phyloP scores from a whole-genome alignment of 192 early-diverging fungal species.

The Coemansia umbellata region DNA sequence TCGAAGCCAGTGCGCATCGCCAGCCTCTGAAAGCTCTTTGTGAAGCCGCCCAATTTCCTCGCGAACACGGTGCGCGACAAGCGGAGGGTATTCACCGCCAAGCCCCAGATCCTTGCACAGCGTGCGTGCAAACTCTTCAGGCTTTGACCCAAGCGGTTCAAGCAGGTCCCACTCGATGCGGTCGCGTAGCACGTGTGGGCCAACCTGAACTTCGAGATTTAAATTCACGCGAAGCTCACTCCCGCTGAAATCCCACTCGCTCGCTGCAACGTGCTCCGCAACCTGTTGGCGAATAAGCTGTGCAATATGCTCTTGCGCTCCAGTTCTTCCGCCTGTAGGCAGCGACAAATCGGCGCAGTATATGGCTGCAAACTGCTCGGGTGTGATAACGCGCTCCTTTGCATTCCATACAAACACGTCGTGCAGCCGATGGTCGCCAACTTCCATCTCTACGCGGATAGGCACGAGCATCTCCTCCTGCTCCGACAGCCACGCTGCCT shows the following conservation, averaged over 20 bases:
- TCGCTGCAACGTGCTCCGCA: constrained; percentile 36
- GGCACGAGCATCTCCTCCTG: constrained; percentile 78
- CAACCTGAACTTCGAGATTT: constrained; percentile 82
- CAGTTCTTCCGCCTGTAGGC: constrained; percentile 23
- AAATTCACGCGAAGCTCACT: constrained; percentile 45
- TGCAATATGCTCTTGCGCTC: constrained; percentile 33
- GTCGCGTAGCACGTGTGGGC: constrained; percentile 75
- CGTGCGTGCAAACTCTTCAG: constrained; percentile 46
- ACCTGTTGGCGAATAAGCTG: constrained; percentile 49
- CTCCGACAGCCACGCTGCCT: constrained; percentile 55
- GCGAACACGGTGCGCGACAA: constrained; percentile 49
- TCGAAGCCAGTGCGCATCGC: constrained; percentile 44
- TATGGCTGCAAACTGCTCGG: constrained; percentile 81
- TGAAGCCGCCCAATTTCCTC: constrained; percentile 42
- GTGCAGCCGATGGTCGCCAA: constrained; percentile 77
- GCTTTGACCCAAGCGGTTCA: constrained; percentile 42
- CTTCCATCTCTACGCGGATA: constrained; percentile 87
- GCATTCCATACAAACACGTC: constrained; percentile 94
- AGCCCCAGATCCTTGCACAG: constrained; percentile 46
- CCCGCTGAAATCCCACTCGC: constrained; percentile 31
- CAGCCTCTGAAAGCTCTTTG: constrained; percentile 38
- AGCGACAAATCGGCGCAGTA: constrained; percentile 76
- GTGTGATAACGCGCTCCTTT: constrained; percentile 74
- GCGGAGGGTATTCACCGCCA: constrained; percentile 47
- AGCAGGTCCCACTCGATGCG: constrained; percentile 89